Conservation (phyloP, 2,329 filamentous ascomycete genomes). For the Xylaria sp. region DNA sequence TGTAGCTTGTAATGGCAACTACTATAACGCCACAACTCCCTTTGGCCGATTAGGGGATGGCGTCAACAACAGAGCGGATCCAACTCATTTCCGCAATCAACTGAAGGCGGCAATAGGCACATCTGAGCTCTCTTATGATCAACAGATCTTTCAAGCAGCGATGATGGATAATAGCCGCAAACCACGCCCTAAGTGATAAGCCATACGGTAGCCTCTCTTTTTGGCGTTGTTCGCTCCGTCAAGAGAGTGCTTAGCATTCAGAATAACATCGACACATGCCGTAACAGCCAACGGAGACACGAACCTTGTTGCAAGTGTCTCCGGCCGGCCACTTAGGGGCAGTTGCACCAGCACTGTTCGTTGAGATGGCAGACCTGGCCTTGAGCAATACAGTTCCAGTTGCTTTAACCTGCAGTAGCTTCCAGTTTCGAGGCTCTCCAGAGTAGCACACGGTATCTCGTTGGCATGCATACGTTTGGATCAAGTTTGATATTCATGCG, state of each 20-base stretch:
- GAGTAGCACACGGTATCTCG: neutral
- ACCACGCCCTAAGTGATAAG: conserved; percentile 34
- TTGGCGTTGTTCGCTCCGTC: neutral
- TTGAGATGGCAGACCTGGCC: neutral
- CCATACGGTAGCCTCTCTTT: neutral
- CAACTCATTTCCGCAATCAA: conserved; percentile 39
- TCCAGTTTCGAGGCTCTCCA: neutral
- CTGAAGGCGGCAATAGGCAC: conserved; percentile 31
- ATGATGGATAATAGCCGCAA: conserved; percentile 34
- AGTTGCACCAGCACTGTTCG: neutral
- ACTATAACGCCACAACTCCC: conserved; percentile 36
- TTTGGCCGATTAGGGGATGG: conserved; percentile 36
- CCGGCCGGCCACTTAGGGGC: neutral
- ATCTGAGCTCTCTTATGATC: conserved; percentile 34
- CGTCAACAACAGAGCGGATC: conserved; percentile 34
- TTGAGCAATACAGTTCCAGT: neutral
- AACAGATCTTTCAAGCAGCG: conserved; percentile 34
- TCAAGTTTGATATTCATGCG: conserved; percentile 4
- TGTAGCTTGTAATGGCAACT: conserved; percentile 37
- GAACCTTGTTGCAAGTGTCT: neutral
- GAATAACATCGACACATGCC: neutral
- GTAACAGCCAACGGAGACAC: neutral
- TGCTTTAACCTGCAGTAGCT: neutral
- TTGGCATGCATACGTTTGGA: conserved; percentile 3
- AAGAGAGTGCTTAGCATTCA: neutral